Percentiles rank a stretch among this genome's conserved stretches.
Conservation (phyloP, 139 green algal genomes). For the Chlorella sp. region DNA sequence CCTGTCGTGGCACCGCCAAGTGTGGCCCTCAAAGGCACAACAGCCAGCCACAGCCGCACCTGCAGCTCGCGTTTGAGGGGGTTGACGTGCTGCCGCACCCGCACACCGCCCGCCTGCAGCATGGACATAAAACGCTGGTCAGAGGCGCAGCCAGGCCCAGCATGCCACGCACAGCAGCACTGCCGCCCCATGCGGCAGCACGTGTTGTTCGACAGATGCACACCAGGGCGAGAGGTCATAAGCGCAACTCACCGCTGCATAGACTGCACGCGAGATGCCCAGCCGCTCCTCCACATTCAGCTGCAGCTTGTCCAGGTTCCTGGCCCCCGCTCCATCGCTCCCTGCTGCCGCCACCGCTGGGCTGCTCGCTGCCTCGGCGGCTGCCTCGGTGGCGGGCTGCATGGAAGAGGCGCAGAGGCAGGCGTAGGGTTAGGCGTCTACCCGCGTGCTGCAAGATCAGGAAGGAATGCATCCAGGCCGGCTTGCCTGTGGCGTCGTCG, state of each 20-base stretch:
- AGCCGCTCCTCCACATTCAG: slow-evolving; percentile 26
- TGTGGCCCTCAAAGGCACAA: too few relatives aligned
- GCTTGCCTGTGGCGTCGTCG: not conserved
- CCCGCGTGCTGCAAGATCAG: too few relatives aligned
- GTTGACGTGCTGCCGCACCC: slow-evolving; percentile 90
- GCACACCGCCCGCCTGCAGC: slow-evolving; percentile 43
- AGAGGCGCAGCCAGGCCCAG: too few relatives aligned
- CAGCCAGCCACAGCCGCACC: not conserved
- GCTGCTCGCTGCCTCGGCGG: not conserved
- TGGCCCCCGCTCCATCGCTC: not conserved
- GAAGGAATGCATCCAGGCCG: too few relatives aligned
- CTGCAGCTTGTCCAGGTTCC: slow-evolving; percentile 27
- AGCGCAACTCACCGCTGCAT: not conserved
- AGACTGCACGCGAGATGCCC: slow-evolving; percentile 7
- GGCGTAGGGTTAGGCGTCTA: too few relatives aligned
- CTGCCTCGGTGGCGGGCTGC: not conserved
- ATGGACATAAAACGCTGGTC: too few relatives aligned
- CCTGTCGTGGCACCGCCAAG: too few relatives aligned
- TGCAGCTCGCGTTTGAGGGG: slow-evolving; percentile 59
- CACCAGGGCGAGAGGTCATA: too few relatives aligned
- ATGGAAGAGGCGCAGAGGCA: not conserved
- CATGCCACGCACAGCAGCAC: too few relatives aligned
- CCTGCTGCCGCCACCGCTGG: not conserved
- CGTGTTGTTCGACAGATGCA: too few relatives aligned
- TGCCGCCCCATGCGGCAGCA: too few relatives aligned